A percentile compares a stretch with the other conserved stretches of the same genome.
Conservation (phyloP, 768 basidiomycete species). For the Leccinum aurantiacum region DNA sequence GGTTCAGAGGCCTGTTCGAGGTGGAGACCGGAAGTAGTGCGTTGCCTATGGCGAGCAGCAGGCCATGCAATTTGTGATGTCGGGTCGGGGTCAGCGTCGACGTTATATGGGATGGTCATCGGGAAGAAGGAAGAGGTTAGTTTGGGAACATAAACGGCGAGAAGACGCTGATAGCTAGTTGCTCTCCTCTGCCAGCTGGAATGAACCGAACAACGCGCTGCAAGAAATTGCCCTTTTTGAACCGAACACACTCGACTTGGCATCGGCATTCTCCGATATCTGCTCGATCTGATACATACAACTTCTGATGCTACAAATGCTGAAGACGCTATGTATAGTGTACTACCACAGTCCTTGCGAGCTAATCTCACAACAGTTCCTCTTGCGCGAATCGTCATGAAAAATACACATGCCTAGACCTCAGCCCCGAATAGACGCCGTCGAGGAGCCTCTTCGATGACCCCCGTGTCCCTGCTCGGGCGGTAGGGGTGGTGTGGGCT, state of each 20-base stretch:
- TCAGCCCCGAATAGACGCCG: constrained; percentile 36
- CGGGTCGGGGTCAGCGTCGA: constrained; percentile 66
- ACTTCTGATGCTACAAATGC: constrained; percentile 18
- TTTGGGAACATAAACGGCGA: constrained; percentile 12
- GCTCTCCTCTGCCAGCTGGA: background rate
- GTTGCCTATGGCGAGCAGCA: constrained; percentile 38
- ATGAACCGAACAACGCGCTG: background rate
- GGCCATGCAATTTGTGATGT: constrained; percentile 82
- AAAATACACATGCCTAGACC: constrained; percentile 7
- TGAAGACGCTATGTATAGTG: constrained; percentile 10
- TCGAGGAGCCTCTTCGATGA: constrained; percentile 47
- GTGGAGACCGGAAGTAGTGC: constrained; percentile 24
- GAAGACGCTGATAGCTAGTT: background rate
- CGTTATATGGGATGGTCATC: constrained; percentile 61
- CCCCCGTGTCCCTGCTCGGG: constrained; percentile 27
- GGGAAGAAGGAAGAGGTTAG: background rate
- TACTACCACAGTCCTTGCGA: constrained; percentile 18
- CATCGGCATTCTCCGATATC: constrained; percentile 29
- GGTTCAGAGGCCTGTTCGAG: constrained; percentile 22
- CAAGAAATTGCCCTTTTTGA: constrained; percentile 16
- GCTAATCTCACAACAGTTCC: constrained; percentile 29
- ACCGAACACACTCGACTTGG: constrained; percentile 2
- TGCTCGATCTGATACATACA: background rate
- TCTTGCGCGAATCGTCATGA: constrained; percentile 2
- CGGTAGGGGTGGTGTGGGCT: constrained; percentile 39